Evolutionary conservation across 2,329 filamentous ascomycete genomes (phyloP), one percentile per base, ranked within the genome.

Genomic region (Cryphonectria radicalis): DNA sequence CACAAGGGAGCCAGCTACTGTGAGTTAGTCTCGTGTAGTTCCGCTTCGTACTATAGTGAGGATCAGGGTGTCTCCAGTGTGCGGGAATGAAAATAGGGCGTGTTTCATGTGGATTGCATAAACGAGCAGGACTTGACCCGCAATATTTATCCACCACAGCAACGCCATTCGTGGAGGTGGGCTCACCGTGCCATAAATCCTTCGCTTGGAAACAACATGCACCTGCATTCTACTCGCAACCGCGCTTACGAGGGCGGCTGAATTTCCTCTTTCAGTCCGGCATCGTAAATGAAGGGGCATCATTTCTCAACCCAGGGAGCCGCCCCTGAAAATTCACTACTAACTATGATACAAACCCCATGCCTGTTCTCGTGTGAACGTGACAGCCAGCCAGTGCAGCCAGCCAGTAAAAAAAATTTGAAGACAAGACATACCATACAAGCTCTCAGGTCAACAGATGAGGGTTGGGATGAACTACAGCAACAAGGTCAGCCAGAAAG

Each of bases 71-170:
- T 19, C 55, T 59, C 13, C 13, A 32, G 11, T 32, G 55, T 59
- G 25, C 25, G 57, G 28, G 19, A n/a, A 62, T 40, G 32, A 64
- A 68, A 64, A 68, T 28, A 63, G n/a, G 53, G 62, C 46, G 46
- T 55, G 69, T 70, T 70, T 70, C 69, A 70, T 40, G 59, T 53
- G 35, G 37, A 63, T 42, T 35, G 50, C 55, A 37, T 66, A 70
- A 64, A 37, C 40, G 69, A 35, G 64, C 57, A 68, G 42, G 59
- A 28, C 25, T n/a, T 57, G 40, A 70, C 65, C 65, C 69, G 37
- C 62, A 70, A 55, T 40, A 22, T 50, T n/a, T 10, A 50, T 50
- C 46, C 46, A 50, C 66, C 66, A 63, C 55, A 19, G 40, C 63
- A 55, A 67, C 32, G 43, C 64, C 50, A 70, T 64, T 63, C 53